Evolutionary conservation across 2,329 filamentous ascomycete genomes (phyloP).

Genomic region (Pseudopyricularia cyperi): DNA sequence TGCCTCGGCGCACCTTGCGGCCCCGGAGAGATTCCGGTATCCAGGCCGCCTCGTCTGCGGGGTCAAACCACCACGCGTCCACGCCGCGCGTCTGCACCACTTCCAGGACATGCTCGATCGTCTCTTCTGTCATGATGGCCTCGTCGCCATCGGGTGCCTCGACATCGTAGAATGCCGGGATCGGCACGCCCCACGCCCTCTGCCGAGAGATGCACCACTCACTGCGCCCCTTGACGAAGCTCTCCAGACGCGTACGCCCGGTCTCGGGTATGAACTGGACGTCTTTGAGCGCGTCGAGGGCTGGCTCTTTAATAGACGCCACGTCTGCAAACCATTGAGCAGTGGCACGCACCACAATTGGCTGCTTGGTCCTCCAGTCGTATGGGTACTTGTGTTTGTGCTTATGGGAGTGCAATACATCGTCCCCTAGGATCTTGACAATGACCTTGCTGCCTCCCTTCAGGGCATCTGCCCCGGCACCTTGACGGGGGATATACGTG

Average conservation of each 20-base stretch:
- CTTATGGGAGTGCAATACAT: slow-evolving; percentile 56
- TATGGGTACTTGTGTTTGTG: slow-evolving; percentile 93
- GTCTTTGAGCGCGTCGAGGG: slow-evolving; percentile 53
- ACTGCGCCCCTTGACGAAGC: slow-evolving; percentile 74
- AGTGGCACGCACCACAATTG: slow-evolving; percentile 81
- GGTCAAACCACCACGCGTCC: slow-evolving; percentile 92
- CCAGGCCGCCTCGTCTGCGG: slow-evolving; percentile 64
- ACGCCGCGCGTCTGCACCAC: slow-evolving; percentile 66
- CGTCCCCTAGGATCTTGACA: slow-evolving; percentile 50
- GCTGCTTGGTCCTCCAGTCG: slow-evolving; percentile 91
- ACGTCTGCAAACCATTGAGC: slow-evolving; percentile 98
- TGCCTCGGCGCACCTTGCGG: slow-evolving; percentile 57
- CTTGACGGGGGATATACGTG: slow-evolving; percentile 56
- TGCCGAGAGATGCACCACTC: slow-evolving; percentile 99
- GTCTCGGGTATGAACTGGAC: slow-evolving; percentile 69
- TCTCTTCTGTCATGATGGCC: slow-evolving; percentile 67
- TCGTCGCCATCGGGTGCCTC: slow-evolving; percentile 47
- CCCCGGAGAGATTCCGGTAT: slow-evolving; percentile 49
- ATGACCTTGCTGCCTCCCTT: slow-evolving; percentile 57
- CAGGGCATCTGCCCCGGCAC: slow-evolving; percentile 21
- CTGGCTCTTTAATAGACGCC: slow-evolving; percentile 62
- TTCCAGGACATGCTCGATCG: slow-evolving; percentile 72
- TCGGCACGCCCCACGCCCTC: slow-evolving; percentile 91
- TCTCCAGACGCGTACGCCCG: slow-evolving; percentile 63
- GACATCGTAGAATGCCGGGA: slow-evolving; percentile 76